These are phyloP conservation scores for Rhodotorula sp. DNA, from an alignment of 1,284 basidiomycete genomes.

Conservation along the genomic window DNA sequence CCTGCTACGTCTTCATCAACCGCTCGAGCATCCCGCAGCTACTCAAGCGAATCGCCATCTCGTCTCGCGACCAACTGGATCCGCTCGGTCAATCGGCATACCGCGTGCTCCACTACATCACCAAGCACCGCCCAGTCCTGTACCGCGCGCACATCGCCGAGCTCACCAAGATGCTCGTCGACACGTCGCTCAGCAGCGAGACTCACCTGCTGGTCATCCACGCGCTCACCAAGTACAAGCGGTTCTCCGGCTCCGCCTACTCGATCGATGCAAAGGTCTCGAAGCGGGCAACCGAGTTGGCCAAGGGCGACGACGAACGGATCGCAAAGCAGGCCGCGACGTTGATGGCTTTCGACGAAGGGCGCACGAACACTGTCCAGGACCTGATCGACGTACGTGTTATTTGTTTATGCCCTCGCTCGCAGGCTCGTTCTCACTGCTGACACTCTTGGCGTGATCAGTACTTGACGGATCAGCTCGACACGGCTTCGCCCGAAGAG, in stretches of 20 bases:
- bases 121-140: conserved; percentile 73
- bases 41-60: conserved; percentile 56
- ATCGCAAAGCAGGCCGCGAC: conserved; percentile 82
- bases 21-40: conserved; percentile 79
- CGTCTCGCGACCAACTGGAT: conserved; percentile 22
- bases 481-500: conserved; percentile 56
- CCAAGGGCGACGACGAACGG: conserved; percentile 54
- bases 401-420: conserved; percentile 17
- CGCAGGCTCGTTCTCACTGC: not conserved
- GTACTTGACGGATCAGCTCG: conserved; percentile 62
- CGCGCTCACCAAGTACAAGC: conserved; percentile 67
- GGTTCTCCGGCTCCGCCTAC: conserved; percentile 58
- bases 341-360: conserved; percentile 58
- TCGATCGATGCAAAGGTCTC: conserved; percentile 62
- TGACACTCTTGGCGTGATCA: conserved; percentile 46
- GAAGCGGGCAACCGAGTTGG: conserved; percentile 65
- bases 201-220: conserved; percentile 69
- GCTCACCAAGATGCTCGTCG: conserved; percentile 60
- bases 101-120: conserved; percentile 57
- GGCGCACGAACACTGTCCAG: conserved; percentile 57
- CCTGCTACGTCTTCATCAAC: conserved; percentile 73
- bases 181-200: conserved; percentile 49
- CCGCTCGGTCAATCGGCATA: conserved; percentile 43
- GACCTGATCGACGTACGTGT: conserved; percentile 63
- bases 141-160: conserved; percentile 72